These are phyloP conservation scores for Echinochloa phyllopogon DNA, from an alignment of 176 grass and related monocot species.

Conservation along the genomic window DNA sequence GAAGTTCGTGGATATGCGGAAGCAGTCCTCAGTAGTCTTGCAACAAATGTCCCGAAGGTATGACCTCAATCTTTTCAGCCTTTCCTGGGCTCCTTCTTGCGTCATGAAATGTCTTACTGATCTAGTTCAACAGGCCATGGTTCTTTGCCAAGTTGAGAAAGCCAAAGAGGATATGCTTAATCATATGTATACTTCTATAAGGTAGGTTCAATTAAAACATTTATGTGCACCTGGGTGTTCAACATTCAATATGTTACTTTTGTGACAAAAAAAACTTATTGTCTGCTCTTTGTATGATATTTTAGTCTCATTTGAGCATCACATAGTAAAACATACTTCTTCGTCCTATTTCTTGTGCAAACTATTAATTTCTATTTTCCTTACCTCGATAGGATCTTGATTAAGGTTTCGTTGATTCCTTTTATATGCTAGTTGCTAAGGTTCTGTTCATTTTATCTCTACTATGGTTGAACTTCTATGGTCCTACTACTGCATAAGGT, in stretches of 20 bases:
- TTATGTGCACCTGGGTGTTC: slow-evolving; percentile 2
- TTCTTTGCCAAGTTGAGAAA: slow-evolving; percentile 94
- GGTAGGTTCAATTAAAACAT: slow-evolving; percentile 52
- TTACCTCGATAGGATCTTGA: neutral
- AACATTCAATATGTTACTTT: neutral
- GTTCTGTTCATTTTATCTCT: neutral
- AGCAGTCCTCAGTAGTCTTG: slow-evolving; percentile 75
- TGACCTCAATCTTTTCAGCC: slow-evolving; percentile 13
- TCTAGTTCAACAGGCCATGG: slow-evolving; percentile 67
- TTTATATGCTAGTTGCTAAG: neutral
- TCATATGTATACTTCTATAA: slow-evolving; percentile 86
- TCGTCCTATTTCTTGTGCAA: slow-evolving; percentile 4
- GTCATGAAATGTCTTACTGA: slow-evolving; percentile 15
- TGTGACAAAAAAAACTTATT: neutral
- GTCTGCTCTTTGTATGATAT: neutral
- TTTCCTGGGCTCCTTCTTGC: slow-evolving; percentile 15
- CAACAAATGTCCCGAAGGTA: slow-evolving; percentile 85
- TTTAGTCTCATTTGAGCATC: slow-evolving; percentile 7
- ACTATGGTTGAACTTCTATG: slow-evolving; percentile 18
- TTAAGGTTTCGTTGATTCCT: neutral
- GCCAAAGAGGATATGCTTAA: slow-evolving; percentile 91
- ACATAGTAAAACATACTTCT: neutral
- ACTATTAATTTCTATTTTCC: too few species aligned
- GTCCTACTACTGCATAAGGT: neutral
- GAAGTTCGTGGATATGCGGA: slow-evolving; percentile 90